Conservation (phyloP, 2,329 filamentous ascomycete species). For the Nemania abortiva region DNA sequence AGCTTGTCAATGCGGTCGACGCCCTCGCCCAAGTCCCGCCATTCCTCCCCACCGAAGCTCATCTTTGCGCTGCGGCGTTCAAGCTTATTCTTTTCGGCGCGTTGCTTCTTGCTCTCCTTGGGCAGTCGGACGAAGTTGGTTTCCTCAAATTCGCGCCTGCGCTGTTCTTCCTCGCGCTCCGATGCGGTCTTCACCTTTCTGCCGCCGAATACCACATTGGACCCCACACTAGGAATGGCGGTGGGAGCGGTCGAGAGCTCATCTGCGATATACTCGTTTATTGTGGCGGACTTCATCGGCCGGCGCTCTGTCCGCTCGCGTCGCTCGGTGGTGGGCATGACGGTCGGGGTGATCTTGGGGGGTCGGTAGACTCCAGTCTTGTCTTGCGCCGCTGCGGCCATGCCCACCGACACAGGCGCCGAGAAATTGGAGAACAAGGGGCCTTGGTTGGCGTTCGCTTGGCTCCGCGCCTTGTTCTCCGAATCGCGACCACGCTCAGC, state of each 20-base stretch:
- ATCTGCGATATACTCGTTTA: conserved; percentile 90
- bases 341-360: conserved; percentile 86
- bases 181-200: conserved; percentile 81
- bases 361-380: conserved; percentile 85
- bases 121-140: conserved; percentile 90
- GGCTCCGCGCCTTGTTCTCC: conserved; percentile 42
- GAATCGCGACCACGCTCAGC: conserved; percentile 45
- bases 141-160: conserved; percentile 90
- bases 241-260: conserved; percentile 86
- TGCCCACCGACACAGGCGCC: conserved; percentile 51
- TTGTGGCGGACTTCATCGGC: conserved; percentile 80
- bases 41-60: conserved; percentile 90
- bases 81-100: conserved; percentile 70
- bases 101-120: conserved; percentile 88
- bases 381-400: conserved; percentile 54
- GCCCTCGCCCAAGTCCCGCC: conserved; percentile 85
- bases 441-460: conserved; percentile 44
- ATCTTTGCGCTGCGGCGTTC: conserved; percentile 67
- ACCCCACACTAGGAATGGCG: conserved; percentile 91
- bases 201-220: conserved; percentile 84
- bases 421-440: conserved; percentile 51
- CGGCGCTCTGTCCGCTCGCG: conserved; percentile 72
- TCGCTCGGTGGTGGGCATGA: conserved; percentile 78
- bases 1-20: conserved; percentile 87
- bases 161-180: conserved; percentile 81